These are phyloP conservation scores for Pyrenochaeta sp. DNA, from an alignment of 2,329 filamentous ascomycete genomes.

Conservation along the genomic window DNA sequence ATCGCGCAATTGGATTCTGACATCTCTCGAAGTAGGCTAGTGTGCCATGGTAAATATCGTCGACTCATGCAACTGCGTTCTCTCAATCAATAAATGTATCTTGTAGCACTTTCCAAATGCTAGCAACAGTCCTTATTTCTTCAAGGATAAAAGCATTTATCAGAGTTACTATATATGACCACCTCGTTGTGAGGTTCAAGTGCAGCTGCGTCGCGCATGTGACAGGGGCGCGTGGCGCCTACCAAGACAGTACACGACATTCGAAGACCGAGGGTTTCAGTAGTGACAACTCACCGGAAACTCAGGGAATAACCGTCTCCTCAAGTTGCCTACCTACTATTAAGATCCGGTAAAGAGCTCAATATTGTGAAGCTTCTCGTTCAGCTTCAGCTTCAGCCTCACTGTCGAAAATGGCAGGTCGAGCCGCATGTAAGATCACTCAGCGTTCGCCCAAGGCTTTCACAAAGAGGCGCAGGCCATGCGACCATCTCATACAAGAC, in stretches of 20 bases:
- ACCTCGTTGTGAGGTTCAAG: not conserved
- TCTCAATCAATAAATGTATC: too few relatives aligned
- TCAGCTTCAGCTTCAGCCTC: conserved; percentile 1
- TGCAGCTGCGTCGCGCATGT: not conserved
- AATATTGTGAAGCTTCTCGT: not conserved
- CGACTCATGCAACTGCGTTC: too few relatives aligned
- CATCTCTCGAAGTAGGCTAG: too few relatives aligned
- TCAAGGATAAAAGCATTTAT: not conserved
- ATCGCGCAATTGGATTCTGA: too few relatives aligned
- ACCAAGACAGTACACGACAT: not conserved
- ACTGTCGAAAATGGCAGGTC: not conserved
- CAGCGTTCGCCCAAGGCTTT: not conserved
- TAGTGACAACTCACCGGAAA: not conserved
- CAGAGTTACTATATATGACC: not conserved
- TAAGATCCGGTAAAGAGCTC: not conserved
- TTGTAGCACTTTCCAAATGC: too few relatives aligned
- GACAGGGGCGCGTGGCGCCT: conserved; percentile 1
- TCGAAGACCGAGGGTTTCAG: not conserved
- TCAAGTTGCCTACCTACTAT: not conserved
- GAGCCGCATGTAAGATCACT: not conserved
- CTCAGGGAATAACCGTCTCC: not conserved
- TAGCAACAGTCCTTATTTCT: too few relatives aligned
- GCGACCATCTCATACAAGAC: not conserved
- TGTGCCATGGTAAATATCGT: too few relatives aligned
- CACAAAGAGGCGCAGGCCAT: conserved; percentile 5